These are phyloP conservation scores for Erodium texanum DNA, from an alignment of 441 rosid species.

Conservation along the genomic window DNA sequence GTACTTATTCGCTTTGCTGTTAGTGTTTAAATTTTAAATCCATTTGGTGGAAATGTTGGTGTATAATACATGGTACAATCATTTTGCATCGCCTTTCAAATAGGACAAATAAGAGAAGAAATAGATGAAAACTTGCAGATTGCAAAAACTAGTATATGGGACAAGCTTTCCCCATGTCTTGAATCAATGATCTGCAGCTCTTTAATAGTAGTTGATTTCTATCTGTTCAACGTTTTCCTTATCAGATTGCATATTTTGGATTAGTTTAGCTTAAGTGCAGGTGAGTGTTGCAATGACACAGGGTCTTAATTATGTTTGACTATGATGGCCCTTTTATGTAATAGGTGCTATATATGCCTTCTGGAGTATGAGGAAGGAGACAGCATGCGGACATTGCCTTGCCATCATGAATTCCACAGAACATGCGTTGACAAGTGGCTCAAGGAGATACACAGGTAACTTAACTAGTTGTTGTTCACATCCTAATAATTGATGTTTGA, in stretches of 20 bases:
- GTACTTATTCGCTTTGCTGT: slow-evolving; percentile 20
- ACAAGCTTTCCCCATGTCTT: neutral
- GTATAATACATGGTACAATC: neutral
- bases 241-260: neutral
- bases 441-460: slow-evolving; percentile 93
- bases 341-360: slow-evolving; percentile 93
- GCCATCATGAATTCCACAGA: slow-evolving; percentile 82
- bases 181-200: neutral
- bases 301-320: neutral
- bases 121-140: neutral
- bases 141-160: neutral
- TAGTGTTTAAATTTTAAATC: neutral
- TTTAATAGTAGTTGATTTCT: neutral
- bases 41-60: neutral
- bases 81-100: neutral
- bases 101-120: neutral
- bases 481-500: neutral
- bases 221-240: neutral
- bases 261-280: neutral
- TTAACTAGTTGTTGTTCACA: too few relatives aligned
- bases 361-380: slow-evolving; percentile 96
- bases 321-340: slow-evolving; percentile 5
- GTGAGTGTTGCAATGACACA: neutral
- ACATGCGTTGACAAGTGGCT: slow-evolving; percentile 94
- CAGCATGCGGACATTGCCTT: slow-evolving; percentile 70